Conservation (phyloP, 345 rosid species). For the Lenwebbia sp. region DNA sequence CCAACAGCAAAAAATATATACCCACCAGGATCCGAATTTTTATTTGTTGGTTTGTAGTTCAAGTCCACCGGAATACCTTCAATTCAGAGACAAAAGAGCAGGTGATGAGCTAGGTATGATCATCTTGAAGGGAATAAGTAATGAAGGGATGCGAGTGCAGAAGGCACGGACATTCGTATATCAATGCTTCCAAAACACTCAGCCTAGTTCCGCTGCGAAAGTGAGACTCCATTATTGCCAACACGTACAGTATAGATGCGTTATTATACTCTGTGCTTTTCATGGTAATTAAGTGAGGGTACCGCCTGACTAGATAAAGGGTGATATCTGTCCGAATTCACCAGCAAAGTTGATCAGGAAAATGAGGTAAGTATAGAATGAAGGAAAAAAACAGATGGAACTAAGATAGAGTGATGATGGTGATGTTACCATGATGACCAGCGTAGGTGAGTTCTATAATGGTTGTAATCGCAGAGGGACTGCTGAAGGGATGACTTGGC, state of each 20-base stretch:
- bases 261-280: rapidly evolving
- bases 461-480: neutral
- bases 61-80: neutral
- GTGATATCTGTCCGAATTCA: neutral
- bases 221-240: rapidly evolving
- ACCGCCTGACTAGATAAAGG: neutral
- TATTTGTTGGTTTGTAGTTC: rapidly evolving
- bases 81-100: no score
- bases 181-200: no score
- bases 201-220: no score
- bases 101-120: no score
- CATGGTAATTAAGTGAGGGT: neutral
- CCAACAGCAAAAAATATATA: neutral
- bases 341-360: neutral
- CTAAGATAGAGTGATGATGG: neutral
- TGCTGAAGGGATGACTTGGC: neutral
- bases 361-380: neutral
- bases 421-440: neutral
- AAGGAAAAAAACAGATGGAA: neutral
- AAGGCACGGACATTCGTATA: no score
- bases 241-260: rapidly evolving
- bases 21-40: neutral
- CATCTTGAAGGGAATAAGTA: no score
- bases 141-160: no score
- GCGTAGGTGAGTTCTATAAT: rapidly evolving